Conservation (phyloP, 257 asterid species). For the Leonotis leonurus region DNA sequence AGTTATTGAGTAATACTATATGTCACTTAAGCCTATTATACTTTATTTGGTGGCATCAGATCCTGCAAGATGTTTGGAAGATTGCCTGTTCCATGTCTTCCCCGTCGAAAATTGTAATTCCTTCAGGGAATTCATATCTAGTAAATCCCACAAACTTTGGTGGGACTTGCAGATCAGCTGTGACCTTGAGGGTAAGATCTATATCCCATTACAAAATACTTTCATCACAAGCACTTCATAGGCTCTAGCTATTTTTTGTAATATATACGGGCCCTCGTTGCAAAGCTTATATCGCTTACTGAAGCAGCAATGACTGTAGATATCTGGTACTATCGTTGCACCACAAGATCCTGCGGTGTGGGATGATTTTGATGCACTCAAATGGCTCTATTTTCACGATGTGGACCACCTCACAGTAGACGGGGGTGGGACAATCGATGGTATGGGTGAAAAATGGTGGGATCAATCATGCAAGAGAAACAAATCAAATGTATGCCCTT, state of each 20-base stretch:
- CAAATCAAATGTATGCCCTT: slow-evolving; percentile 45
- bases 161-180: slow-evolving; percentile 54
- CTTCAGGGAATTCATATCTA: slow-evolving; percentile 32
- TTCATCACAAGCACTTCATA: background rate
- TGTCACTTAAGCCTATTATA: background rate
- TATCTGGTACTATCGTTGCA: slow-evolving; percentile 58
- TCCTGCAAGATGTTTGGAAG: slow-evolving; percentile 52
- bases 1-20: background rate
- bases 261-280: background rate
- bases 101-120: slow-evolving; percentile 39
- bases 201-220: background rate
- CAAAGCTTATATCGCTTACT: background rate
- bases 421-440: slow-evolving; percentile 70
- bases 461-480: slow-evolving; percentile 79
- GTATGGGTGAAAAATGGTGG: slow-evolving; percentile 84
- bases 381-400: slow-evolving; percentile 75
- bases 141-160: slow-evolving; percentile 44
- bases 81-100: slow-evolving; percentile 46
- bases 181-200: slow-evolving; percentile 51
- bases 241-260: background rate
- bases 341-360: slow-evolving; percentile 64
- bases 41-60: slow-evolving; percentile 36
- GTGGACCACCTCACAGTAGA: slow-evolving; percentile 55
- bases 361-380: slow-evolving; percentile 45
- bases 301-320: slow-evolving; percentile 28